Evolutionary conservation across 768 basidiomycete species (phyloP).

Genomic region (Leccinum subgranulosum): DNA sequence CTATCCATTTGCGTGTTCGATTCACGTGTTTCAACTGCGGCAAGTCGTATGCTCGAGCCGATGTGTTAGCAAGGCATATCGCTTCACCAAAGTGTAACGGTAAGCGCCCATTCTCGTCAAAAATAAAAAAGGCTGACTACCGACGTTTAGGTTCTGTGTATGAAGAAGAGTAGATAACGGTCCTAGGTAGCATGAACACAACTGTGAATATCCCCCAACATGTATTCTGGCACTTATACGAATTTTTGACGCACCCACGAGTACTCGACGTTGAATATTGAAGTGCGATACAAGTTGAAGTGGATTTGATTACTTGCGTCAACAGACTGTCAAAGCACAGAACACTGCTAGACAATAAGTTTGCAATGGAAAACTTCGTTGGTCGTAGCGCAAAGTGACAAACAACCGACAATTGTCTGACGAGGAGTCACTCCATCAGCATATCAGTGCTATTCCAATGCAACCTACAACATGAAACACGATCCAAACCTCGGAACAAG

Average conservation of each 20-base stretch:
- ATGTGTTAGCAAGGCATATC: conserved; percentile 1
- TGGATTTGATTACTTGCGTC: not conserved
- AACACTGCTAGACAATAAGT: not conserved
- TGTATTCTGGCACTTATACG: not conserved
- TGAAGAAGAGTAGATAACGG: not conserved
- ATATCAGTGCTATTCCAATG: not conserved
- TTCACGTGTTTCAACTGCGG: conserved; percentile 2
- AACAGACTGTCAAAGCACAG: not conserved
- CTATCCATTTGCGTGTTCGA: conserved; percentile 3
- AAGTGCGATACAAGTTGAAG: not conserved
- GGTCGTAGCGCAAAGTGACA: not conserved
- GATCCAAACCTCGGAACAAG: not conserved
- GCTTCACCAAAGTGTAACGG: conserved; percentile 2
- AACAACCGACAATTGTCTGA: not conserved
- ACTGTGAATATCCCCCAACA: not conserved
- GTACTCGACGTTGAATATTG: not conserved
- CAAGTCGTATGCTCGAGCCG: conserved; percentile 3
- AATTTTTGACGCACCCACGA: not conserved
- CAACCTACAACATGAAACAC: not conserved
- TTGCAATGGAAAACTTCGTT: not conserved
- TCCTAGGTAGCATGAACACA: not conserved
- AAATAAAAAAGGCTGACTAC: not conserved
- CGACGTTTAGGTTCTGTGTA: not conserved
- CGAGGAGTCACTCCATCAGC: not conserved
- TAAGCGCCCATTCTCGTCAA: not conserved